phyloP scores from a whole-genome alignment of 2,329 filamentous ascomycete genomes.

The Diaporthe velutina region DNA sequence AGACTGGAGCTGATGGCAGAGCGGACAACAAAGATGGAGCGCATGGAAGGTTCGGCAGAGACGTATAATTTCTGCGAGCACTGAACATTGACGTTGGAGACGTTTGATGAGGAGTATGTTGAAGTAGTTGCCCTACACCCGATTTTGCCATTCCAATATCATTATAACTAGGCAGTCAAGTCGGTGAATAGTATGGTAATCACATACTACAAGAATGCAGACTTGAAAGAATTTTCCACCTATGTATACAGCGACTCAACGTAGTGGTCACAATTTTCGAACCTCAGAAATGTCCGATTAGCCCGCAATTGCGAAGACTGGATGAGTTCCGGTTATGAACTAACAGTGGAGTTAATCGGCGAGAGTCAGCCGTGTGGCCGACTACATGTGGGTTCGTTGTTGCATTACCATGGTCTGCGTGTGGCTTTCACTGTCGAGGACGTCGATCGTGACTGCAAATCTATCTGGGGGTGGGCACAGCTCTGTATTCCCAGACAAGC shows the following conservation, averaged over 20 bases:
- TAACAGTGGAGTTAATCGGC: not conserved
- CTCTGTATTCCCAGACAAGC: not conserved
- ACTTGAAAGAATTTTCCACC: not conserved
- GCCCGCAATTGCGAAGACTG: not conserved
- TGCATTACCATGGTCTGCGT: not conserved
- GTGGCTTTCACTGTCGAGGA: too few species aligned
- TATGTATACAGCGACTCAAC: too few species aligned
- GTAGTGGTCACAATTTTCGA: not conserved
- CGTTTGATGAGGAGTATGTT: not conserved
- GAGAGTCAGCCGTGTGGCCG: not conserved
- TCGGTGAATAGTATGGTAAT: too few species aligned
- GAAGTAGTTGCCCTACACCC: not conserved
- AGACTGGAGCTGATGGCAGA: constrained; percentile 38
- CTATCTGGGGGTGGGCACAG: not conserved
- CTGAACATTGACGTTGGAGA: not conserved
- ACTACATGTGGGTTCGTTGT: not conserved
- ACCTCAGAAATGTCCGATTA: not conserved
- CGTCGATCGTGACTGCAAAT: not conserved
- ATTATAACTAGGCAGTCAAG: not conserved
- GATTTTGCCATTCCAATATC: not conserved
- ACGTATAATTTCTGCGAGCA: constrained; percentile 40
- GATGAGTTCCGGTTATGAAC: not conserved
- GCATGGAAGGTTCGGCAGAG: not conserved
- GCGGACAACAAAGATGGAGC: not conserved
- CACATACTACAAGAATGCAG: too few species aligned